Evolutionary conservation across 225 moss, liverwort and hornwort species (phyloP).

Genomic region (Ulota crispa): DNA sequence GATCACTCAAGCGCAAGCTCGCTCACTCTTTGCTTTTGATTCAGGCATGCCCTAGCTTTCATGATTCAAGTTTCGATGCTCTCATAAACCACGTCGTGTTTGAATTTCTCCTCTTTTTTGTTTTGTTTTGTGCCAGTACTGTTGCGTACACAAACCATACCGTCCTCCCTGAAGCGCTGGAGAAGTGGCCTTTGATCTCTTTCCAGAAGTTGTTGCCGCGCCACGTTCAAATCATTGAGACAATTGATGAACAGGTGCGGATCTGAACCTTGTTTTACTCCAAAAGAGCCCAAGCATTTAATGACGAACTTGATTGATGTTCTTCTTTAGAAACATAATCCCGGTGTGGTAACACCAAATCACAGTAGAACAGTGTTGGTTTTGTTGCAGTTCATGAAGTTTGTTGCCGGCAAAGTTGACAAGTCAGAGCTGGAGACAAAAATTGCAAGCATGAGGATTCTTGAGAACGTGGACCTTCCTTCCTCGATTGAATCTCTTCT

Average conservation of each 20-base stretch:
- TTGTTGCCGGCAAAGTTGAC: constrained; percentile 60
- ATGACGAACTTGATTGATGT: too few species aligned
- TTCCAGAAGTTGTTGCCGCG: constrained; percentile 92
- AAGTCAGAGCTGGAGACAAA: constrained; percentile 59
- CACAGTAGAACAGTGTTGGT: too few species aligned
- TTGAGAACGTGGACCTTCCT: constrained; percentile 75
- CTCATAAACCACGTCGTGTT: too few species aligned
- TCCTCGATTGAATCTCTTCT: constrained; percentile 43
- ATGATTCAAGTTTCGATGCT: too few species aligned
- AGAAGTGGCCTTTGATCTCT: constrained; percentile 90
- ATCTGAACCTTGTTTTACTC: background rate
- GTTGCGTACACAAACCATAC: constrained; percentile 98
- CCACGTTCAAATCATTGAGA: constrained; percentile 85
- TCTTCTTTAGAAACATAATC: too few species aligned
- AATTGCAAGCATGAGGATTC: constrained; percentile 79
- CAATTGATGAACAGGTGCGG: constrained; percentile 81
- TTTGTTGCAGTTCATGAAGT: constrained; percentile 62
- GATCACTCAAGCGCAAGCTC: constrained; percentile 82
- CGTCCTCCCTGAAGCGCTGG: constrained; percentile 93
- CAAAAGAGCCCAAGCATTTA: too few species aligned
- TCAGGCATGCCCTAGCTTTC: too few species aligned
- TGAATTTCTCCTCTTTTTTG: too few species aligned
- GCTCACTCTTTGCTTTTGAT: background rate
- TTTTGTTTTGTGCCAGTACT: constrained; percentile 45
- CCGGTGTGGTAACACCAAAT: too few species aligned